A percentile compares a stretch with the other conserved stretches of the same genome.
These are phyloP conservation scores for Astathelohania contejeani DNA, from an alignment of 371 early-diverging fungal genomes.

Conservation along the genomic window DNA sequence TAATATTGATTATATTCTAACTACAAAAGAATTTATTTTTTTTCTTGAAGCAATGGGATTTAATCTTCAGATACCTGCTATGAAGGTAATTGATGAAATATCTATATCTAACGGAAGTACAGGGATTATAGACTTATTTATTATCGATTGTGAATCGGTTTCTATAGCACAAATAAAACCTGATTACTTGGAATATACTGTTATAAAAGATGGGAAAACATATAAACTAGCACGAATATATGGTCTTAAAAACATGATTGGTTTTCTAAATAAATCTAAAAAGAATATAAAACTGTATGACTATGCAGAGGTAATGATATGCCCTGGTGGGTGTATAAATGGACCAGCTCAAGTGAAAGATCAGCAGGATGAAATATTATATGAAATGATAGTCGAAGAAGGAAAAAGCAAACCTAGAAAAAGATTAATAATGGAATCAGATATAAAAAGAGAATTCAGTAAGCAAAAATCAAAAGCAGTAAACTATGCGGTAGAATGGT, in stretches of 20 bases:
- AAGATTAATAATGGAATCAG: neutral
- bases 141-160: neutral
- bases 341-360: conserved; percentile 35
- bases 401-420: neutral
- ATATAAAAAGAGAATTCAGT: neutral
- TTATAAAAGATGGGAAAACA: neutral
- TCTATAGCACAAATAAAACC: neutral
- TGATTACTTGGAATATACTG: neutral
- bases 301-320: conserved; percentile 26
- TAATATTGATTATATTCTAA: conserved; percentile 23
- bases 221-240: conserved; percentile 8
- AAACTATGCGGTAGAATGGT: neutral
- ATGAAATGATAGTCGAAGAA: neutral
- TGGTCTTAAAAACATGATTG: conserved; percentile 20
- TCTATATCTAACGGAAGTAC: conserved; percentile 1
- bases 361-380: neutral
- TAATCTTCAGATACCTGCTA: neutral
- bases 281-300: conserved; percentile 15
- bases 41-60: neutral
- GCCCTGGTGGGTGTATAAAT: conserved; percentile 32
- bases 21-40: conserved; percentile 24
- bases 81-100: conserved; percentile 2
- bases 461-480: neutral
- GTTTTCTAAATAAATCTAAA: conserved; percentile 18
- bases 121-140: conserved; percentile 4